phyloP scores from a whole-genome alignment of 306 rosid species.

The Aeschynomene evenia region DNA sequence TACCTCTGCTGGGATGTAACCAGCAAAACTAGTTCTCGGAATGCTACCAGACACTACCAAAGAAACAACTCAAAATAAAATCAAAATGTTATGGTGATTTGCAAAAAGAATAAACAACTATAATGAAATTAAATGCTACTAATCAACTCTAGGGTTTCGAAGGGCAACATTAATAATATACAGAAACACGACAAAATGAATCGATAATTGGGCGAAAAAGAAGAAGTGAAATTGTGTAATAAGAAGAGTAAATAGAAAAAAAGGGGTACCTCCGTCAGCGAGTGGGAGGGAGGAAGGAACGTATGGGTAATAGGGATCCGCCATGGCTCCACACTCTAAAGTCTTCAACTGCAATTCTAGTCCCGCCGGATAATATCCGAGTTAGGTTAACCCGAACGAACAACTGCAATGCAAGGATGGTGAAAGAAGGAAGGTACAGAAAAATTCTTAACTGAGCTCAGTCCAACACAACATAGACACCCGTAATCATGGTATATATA shows the following conservation, averaged over 20 bases:
- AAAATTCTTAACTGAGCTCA: no score
- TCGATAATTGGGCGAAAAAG: background rate
- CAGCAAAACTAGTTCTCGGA: conserved; percentile 45
- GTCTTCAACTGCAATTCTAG: no score
- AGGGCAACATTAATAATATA: background rate
- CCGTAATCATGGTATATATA: no score
- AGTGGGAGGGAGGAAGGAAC: conserved; percentile 14
- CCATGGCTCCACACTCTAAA: conserved; percentile 34
- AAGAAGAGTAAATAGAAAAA: background rate
- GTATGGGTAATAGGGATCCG: conserved; percentile 54
- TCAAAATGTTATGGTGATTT: background rate
- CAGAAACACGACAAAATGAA: background rate
- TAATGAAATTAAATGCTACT: background rate
- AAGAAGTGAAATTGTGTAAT: background rate
- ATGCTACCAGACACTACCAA: conserved; percentile 43
- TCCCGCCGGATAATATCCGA: no score
- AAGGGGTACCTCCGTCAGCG: conserved; percentile 43
- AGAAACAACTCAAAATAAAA: conserved; percentile 7
- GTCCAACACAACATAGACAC: no score
- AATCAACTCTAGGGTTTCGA: background rate
- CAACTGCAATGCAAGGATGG: no score
- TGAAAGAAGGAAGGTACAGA: no score
- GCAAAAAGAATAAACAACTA: background rate
- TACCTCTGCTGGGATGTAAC: conserved; percentile 49
- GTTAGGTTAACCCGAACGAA: no score